Base-by-base conservation (phyloP, 192 early-diverging fungal species). In the Jimgerdemannia flammicorona region DNA sequence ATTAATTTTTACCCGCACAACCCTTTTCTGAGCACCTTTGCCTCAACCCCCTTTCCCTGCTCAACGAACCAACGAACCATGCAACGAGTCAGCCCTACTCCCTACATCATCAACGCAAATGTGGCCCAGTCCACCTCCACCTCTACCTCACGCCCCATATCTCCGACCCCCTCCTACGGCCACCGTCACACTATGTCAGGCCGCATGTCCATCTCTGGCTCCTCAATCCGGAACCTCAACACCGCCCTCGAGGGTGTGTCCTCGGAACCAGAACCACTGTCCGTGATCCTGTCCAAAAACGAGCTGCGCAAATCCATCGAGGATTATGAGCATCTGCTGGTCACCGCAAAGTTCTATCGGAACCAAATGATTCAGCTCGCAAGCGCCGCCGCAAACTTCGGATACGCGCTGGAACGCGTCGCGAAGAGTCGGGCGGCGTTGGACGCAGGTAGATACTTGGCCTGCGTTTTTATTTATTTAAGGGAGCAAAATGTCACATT, bases 311-410 rank as follows among this genome's bases (percentile, higher is more conserved):
- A 77, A 4, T 72, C 86, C 3, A 78, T 87, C 43, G 80, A 80
- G 63, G 75, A 77, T 59, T 70, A 83, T 69, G 74, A 82, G 44
- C 64, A 72, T 0, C 74, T 87, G 29, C 74, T 87, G 43, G 70
- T 73, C n/a, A 71, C 77, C 11, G 86, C 86, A 19, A 79, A 83
- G 29, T 69, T 79, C 19, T 87, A 87, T 44, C 79, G 86, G 4
- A 77, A 83, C 10, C 81, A 87, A 73, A 75, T 84, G 75, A 78
- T 81, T 3, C 72, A 73, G n/a, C 75, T 87, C 3, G 78, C 86
- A 39, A 77, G 75, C 43, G 82, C 86, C 9, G 80, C 83, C 11
- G 86, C 86, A n/a, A 74, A 70, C 64, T 84, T 87, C 79, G 86
- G 86, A 10, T 76, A 81, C 54, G 78, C 83, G 18, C 78, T 87